Evolutionary conservation across 331 rosid genomes (phyloP), one percentile per base, ranked within the genome.

Genomic region (Malus hybrid): DNA sequence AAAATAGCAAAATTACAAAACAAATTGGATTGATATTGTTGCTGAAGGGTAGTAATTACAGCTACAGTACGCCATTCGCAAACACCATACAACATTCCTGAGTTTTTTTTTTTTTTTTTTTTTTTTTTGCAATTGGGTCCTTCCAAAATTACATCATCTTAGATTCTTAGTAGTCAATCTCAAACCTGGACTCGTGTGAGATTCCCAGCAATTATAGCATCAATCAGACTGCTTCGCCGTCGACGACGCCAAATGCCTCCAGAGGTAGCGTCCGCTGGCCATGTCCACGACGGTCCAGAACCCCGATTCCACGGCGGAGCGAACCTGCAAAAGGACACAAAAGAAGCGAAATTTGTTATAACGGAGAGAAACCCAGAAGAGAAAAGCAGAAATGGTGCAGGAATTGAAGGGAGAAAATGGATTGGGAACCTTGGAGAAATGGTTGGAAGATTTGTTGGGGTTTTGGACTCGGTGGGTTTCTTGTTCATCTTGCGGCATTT

Each of bases 261-360:
- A 93, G 44, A 93, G 89, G 72, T 93, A 91, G 71, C 97, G 93
- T 9, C 98, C 98, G 71, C 93, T 88, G 33, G 96, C 98, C 97
- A 91, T 93, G 72, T 93, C 98, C 63, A 93, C 96, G 26, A 81
- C 82, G 29, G 88, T 84, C 98, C 98, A 91, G 75, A 93, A 93
- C 81, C 91, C 93, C 33, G 90, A 82, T 82, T 80, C 87, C 77
- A 90, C 44, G 10, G 84, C 90, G 28, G 82, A 81, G 34, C 87
- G 53, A 71, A 85, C 79, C 98, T 93, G 89, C 36, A 76, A 63
- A 83, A 63, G 87, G 29, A 76, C 20, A 39, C 10, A n/a, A 30
- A 42, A 22, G 50, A 68, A 68, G 22, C 62, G 8, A 32, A 53
- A 48, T 32, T 44, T 62, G 50, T 77, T 30, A 13, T 2, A 28